Conservation (phyloP, 1,139 yeast species). For the Yamadazyma membranifaciens region DNA sequence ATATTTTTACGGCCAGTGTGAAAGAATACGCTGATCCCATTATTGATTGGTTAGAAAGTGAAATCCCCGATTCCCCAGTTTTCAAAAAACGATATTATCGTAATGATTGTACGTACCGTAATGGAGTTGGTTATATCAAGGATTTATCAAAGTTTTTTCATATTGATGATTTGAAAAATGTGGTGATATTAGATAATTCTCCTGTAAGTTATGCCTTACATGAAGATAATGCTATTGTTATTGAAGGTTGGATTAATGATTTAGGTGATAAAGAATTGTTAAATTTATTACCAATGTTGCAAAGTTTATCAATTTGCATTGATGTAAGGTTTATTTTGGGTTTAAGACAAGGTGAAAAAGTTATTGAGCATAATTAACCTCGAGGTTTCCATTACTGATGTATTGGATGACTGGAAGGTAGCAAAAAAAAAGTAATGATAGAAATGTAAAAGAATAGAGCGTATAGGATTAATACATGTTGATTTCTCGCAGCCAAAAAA, state of each 20-base stretch:
- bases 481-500: slow-evolving; percentile 1
- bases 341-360: slow-evolving; percentile 72
- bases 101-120: slow-evolving; percentile 71
- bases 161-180: slow-evolving; percentile 64
- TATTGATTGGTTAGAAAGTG: slow-evolving; percentile 73
- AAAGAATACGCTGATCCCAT: slow-evolving; percentile 97
- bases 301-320: slow-evolving; percentile 73
- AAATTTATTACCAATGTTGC: slow-evolving; percentile 75
- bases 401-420: no score
- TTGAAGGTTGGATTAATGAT: slow-evolving; percentile 98
- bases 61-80: slow-evolving; percentile 24
- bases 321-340: slow-evolving; percentile 86
- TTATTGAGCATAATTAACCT: slow-evolving; percentile 43
- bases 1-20: slow-evolving; percentile 91
- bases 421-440: neutral
- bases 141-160: slow-evolving; percentile 59
- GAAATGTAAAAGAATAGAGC: no score
- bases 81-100: slow-evolving; percentile 73
- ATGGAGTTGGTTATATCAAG: slow-evolving; percentile 85
- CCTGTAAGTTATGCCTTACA: slow-evolving; percentile 85
- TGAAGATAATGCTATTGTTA: slow-evolving; percentile 83
- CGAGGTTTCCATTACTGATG: neutral
- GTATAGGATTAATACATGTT: neutral
- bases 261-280: slow-evolving; percentile 82
- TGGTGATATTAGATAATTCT: slow-evolving; percentile 85